Evolutionary conservation across 176 grass and related monocot species (phyloP).

Genomic region (Oryza rufipogon): DNA sequence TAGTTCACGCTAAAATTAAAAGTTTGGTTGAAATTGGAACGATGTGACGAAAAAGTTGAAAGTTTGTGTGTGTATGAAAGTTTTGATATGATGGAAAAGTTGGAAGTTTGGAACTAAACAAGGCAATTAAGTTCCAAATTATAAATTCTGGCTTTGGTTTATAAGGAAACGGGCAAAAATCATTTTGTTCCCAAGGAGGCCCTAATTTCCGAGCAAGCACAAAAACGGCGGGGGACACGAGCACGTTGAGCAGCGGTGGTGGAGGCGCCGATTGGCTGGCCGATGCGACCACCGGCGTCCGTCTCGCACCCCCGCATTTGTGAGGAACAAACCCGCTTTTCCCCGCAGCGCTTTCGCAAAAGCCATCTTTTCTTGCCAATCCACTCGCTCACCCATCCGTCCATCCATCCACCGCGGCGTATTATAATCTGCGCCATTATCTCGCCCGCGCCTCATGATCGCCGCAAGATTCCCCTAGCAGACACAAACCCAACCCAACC

Average conservation of each 20-base stretch:
- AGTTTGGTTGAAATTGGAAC: no score
- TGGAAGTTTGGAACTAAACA: no score
- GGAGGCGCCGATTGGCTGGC: background rate
- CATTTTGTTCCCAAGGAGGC: no score
- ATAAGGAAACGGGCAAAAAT: no score
- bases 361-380: constrained; percentile 38
- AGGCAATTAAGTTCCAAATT: no score
- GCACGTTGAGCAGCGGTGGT: background rate
- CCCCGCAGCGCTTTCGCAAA: constrained; percentile 33
- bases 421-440: constrained; percentile 39
- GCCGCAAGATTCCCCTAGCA: constrained; percentile 26
- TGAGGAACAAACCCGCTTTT: constrained; percentile 5
- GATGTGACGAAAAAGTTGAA: no score
- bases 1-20: no score
- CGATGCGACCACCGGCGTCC: constrained; percentile 2
- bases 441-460: constrained; percentile 29
- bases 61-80: no score
- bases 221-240: background rate
- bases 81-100: no score
- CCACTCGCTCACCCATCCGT: background rate
- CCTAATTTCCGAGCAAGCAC: background rate
- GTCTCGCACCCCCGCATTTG: background rate
- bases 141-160: no score
- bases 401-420: background rate
- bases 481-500: background rate